Evolutionary conservation across 192 early-diverging fungal genomes (phyloP).

Genomic region (Entomortierella parvispora): DNA sequence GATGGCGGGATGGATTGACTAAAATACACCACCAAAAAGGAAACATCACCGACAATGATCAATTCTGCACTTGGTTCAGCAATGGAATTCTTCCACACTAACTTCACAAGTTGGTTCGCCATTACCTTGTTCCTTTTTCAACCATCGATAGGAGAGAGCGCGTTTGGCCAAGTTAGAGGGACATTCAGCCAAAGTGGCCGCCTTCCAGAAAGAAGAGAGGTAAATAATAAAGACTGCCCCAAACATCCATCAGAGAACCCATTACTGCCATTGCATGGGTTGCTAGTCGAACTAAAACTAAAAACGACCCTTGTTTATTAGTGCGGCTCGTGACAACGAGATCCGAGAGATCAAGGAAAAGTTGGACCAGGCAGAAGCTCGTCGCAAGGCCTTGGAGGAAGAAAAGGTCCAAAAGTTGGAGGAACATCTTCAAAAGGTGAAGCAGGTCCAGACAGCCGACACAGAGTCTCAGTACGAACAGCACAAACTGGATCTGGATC

Average conservation of each 20-base stretch:
- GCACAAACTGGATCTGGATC: conserved; percentile 35
- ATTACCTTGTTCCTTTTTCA: background rate
- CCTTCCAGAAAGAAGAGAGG: conserved; percentile 48
- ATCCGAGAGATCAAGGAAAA: conserved; percentile 48
- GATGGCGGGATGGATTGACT: background rate
- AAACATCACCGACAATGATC: background rate
- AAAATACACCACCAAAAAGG: background rate
- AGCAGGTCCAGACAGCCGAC: conserved; percentile 26
- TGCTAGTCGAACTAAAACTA: background rate
- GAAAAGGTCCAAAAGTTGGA: conserved; percentile 42
- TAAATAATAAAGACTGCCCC: too few relatives aligned
- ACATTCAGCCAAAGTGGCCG: conserved; percentile 41
- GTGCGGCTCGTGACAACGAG: conserved; percentile 25
- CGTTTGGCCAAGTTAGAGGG: conserved; percentile 39
- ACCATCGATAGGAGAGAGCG: conserved; percentile 32
- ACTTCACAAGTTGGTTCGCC: background rate
- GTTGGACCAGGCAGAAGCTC: conserved; percentile 38
- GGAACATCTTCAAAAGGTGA: conserved; percentile 33
- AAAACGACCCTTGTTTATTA: background rate
- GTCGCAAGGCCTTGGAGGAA: conserved; percentile 44
- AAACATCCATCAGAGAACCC: too few relatives aligned
- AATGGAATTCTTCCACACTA: background rate
- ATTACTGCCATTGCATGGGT: background rate
- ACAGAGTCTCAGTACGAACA: conserved; percentile 38
- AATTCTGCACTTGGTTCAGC: background rate